Evolutionary conservation across 768 basidiomycete species (phyloP), one percentile per base, ranked within the genome.

Genomic region (Fomitopsis serialis): DNA sequence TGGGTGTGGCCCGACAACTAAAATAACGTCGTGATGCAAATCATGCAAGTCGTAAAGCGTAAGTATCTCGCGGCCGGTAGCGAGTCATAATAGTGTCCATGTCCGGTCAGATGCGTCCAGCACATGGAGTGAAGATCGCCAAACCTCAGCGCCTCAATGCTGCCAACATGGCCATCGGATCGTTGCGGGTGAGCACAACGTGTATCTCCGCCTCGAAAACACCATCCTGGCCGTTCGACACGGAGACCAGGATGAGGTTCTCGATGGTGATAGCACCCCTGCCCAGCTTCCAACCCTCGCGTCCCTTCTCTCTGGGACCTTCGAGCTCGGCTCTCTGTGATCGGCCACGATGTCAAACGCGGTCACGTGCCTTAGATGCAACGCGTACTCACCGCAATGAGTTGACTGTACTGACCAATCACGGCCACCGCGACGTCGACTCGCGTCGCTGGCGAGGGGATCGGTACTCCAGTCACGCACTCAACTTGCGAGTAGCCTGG

Each of bases 131-230:
- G 29, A 32, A 11, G 11, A 32, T 32, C 29, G 29, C 29, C 29
- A 11, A 5, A 32, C 29, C 29, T 32, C 29, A 32, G 6, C 11
- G 29, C 29, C 29, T 32, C 6, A 32, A 11, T 11, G 5, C 29
- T 11, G 29, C 29, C 11, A 25, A 49, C 8, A 48, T 21, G 32
- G 10, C 23, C 9, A 36, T 27, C 17, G 44, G 27, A n/a, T 15
- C 32, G 50, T 40, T 50, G 13, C 21, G n/a, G 15, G 17, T 25
- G 37, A 19, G 29, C 35, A 51, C 45, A 25, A 54, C 32, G 2
- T 49, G 43, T 9, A 57, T 15, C 15, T 45, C 48, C 23, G 55
- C 55, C 35, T 56, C 51, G 42, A 52, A 56, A 13, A 56, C 34
- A 5, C 15, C 11, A 1, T 42, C 45, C 32, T 48, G 32, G 29